Conservation (phyloP, 2,329 filamentous ascomycete genomes). For the Aureobasidium sp. region DNA sequence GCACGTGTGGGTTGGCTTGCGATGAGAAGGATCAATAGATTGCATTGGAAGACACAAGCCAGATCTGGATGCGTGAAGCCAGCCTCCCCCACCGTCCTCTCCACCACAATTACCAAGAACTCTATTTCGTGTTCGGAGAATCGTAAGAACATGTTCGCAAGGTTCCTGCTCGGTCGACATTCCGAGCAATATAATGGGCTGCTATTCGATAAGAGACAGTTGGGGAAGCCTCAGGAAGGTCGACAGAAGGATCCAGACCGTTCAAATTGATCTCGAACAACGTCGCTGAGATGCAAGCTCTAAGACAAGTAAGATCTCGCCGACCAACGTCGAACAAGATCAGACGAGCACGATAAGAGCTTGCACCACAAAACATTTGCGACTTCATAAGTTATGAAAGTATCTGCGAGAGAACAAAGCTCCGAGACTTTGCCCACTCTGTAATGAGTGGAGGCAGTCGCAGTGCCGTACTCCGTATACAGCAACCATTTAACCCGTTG, state of each 20-base stretch:
- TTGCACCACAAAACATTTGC: too few species aligned
- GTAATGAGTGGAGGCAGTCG: not conserved
- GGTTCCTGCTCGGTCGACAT: not conserved
- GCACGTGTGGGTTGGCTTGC: not conserved
- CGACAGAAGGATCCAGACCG: not conserved
- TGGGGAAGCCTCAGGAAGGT: too few species aligned
- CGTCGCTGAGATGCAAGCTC: not conserved
- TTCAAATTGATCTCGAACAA: not conserved
- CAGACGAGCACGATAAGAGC: too few species aligned
- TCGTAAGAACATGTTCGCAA: not conserved
- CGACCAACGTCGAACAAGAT: not conserved
- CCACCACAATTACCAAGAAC: not conserved
- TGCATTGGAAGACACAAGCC: too few species aligned
- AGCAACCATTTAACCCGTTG: not conserved
- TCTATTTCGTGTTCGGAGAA: too few species aligned
- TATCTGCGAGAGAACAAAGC: not conserved
- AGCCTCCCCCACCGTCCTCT: not conserved
- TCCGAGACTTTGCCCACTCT: not conserved
- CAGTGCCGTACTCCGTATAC: not conserved
- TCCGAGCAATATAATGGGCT: not conserved
- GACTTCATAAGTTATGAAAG: not conserved
- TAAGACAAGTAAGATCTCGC: not conserved
- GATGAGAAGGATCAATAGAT: not conserved
- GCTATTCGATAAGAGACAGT: slow-evolving; percentile 1
- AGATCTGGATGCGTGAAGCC: too few species aligned